Evolutionary conservation across 2,329 filamentous ascomycete species (phyloP).

Genomic region (Clonostachys byssicola): DNA sequence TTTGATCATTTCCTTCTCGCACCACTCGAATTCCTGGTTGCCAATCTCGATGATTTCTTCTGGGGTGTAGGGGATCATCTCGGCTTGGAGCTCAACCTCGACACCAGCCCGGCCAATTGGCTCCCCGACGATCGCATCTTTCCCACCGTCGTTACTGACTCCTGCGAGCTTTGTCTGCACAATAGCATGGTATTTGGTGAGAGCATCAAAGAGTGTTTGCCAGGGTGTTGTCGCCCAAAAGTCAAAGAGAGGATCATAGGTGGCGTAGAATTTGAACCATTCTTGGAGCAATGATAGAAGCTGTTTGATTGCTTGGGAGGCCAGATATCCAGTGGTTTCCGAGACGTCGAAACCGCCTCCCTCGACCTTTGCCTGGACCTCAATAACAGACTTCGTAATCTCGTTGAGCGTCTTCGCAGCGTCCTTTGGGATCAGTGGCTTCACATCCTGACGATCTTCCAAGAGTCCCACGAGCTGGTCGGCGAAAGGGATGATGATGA

Average conservation of each 20-base stretch:
- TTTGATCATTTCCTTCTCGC: constrained; percentile 47
- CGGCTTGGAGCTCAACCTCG: constrained; percentile 44
- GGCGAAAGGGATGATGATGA: constrained; percentile 38
- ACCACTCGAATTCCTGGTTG: constrained; percentile 49
- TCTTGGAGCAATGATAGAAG: constrained; percentile 37
- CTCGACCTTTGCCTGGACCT: constrained; percentile 25
- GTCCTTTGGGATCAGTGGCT: constrained; percentile 32
- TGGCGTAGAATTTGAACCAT: constrained; percentile 44
- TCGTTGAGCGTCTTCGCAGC: constrained; percentile 35
- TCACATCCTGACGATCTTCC: constrained; percentile 39
- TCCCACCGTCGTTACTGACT: constrained; percentile 28
- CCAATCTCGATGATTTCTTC: constrained; percentile 50
- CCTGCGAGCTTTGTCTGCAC: constrained; percentile 39
- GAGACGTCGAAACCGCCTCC: constrained; percentile 23
- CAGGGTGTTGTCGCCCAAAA: constrained; percentile 51
- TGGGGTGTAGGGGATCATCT: constrained; percentile 55
- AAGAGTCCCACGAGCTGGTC: constrained; percentile 33
- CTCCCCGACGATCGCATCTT: constrained; percentile 50
- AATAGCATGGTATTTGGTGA: constrained; percentile 25
- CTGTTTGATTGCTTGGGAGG: constrained; percentile 32
- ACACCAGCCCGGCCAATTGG: constrained; percentile 49
- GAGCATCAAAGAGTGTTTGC: constrained; percentile 23
- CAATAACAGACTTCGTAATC: constrained; percentile 20
- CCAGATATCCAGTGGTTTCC: constrained; percentile 39
- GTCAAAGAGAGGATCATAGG: constrained; percentile 51